Evolutionary conservation across 805 yeast genomes (phyloP).

Genomic region (Starmerella apis): DNA sequence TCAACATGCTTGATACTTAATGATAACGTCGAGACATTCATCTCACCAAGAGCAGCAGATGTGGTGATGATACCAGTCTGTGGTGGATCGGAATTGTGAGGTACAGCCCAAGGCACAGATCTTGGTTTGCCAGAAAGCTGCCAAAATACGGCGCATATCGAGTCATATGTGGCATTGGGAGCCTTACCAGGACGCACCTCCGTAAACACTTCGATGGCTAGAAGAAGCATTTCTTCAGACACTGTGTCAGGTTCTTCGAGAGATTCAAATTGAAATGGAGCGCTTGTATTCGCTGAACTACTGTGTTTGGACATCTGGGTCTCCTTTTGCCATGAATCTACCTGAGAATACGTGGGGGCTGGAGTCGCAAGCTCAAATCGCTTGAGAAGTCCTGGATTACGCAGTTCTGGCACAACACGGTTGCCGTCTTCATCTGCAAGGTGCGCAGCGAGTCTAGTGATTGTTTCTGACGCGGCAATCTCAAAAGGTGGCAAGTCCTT

Average conservation of each 20-base stretch:
- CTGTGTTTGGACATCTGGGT: not conserved
- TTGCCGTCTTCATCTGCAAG: too few species aligned
- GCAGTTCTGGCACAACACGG: too few species aligned
- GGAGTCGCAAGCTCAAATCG: slow-evolving; percentile 11
- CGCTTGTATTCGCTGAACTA: not conserved
- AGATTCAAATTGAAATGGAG: slow-evolving; percentile 13
- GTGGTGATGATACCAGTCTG: slow-evolving; percentile 12
- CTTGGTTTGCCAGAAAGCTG: slow-evolving; percentile 20
- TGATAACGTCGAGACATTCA: not conserved
- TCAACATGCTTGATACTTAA: slow-evolving; percentile 6
- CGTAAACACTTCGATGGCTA: slow-evolving; percentile 60
- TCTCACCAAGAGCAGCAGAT: slow-evolving; percentile 1
- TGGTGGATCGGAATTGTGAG: not conserved
- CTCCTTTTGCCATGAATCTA: slow-evolving; percentile 14
- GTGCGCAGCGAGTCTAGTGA: not conserved
- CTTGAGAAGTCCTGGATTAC: not conserved
- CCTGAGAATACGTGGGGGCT: slow-evolving; percentile 17
- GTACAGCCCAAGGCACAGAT: not conserved
- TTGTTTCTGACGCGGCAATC: not conserved
- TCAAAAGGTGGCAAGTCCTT: slow-evolving; percentile 30
- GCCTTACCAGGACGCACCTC: slow-evolving; percentile 39
- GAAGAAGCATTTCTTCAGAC: slow-evolving; percentile 39
- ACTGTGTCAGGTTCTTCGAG: slow-evolving; percentile 9
- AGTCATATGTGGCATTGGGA: slow-evolving; percentile 62
- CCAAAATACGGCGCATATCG: slow-evolving; percentile 55